Evolutionary conservation across 148 eudicot species (phyloP).

Genomic region (Rhododendron williamsianum): DNA sequence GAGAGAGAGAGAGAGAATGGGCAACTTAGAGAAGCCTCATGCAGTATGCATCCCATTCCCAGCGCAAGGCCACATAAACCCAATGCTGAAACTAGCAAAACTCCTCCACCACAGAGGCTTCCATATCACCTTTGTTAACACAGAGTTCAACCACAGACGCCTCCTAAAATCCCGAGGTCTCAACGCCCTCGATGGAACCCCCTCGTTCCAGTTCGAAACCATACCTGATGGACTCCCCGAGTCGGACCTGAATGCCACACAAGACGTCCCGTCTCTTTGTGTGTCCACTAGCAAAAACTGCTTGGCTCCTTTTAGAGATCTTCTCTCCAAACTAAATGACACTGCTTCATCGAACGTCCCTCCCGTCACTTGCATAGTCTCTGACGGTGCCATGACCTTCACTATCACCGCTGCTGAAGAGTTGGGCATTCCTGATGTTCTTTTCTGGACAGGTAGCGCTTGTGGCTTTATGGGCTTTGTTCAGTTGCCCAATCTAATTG

Average conservation of each 20-base stretch:
- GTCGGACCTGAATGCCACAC: constrained; percentile 25
- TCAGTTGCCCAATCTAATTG: neutral
- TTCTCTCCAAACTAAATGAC: constrained; percentile 21
- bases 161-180: constrained; percentile 26
- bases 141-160: constrained; percentile 26
- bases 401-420: neutral
- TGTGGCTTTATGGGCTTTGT: neutral
- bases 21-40: no score
- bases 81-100: constrained; percentile 22
- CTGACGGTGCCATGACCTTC: neutral
- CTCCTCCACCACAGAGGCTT: constrained; percentile 35
- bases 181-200: constrained; percentile 17
- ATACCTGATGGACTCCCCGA: constrained; percentile 41
- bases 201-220: constrained; percentile 27
- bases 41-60: no score
- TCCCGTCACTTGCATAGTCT: neutral
- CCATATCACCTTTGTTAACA: constrained; percentile 34
- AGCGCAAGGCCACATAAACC: no score
- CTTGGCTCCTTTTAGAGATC: constrained; percentile 14
- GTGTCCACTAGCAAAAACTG: constrained; percentile 10
- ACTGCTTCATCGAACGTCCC: neutral
- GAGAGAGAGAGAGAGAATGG: no score
- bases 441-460: neutral
- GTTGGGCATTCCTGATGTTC: neutral
- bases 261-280: constrained; percentile 20